phyloP scores from a whole-genome alignment of 495 filamentous ascomycete genomes.

The Aspergillus leporis region DNA sequence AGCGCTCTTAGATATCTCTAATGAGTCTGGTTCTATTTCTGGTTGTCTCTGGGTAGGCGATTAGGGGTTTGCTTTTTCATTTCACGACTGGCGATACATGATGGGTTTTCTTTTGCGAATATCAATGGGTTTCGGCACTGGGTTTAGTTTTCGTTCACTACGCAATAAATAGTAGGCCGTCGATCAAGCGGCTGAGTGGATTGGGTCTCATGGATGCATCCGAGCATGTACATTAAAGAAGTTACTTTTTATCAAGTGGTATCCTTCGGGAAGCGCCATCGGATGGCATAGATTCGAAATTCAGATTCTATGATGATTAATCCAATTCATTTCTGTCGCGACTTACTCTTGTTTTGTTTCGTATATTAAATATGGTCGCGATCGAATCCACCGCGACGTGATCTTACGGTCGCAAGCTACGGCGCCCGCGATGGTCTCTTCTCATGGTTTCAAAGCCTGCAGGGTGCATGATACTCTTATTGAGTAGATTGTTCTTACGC shows the following conservation, averaged over 20 bases:
- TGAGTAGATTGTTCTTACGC: too few relatives aligned
- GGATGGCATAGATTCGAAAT: constrained; percentile 46
- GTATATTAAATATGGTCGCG: not conserved
- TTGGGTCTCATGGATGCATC: constrained; percentile 36
- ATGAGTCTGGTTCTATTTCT: constrained; percentile 33
- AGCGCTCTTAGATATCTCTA: constrained; percentile 67
- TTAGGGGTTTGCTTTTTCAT: constrained; percentile 47
- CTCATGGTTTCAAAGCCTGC: too few relatives aligned
- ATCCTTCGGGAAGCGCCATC: constrained; percentile 34
- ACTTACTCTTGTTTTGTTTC: not conserved
- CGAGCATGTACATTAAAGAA: constrained; percentile 47
- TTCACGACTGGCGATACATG: constrained; percentile 54
- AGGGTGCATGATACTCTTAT: too few relatives aligned
- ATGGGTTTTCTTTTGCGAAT: constrained; percentile 48
- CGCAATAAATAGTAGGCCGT: constrained; percentile 41
- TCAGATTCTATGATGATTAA: constrained; percentile 26
- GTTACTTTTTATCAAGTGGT: constrained; percentile 28
- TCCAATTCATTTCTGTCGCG: constrained; percentile 15
- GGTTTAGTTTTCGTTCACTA: constrained; percentile 40
- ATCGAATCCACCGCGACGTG: not conserved
- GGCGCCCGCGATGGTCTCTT: too few relatives aligned
- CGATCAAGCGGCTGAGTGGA: constrained; percentile 33
- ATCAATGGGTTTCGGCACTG: constrained; percentile 47
- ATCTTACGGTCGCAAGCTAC: too few relatives aligned
- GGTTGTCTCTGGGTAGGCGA: constrained; percentile 49